These are phyloP conservation scores for Tetrahymena malaccensis DNA, from an alignment of 73 alveolate genomes.

Conservation along the genomic window DNA sequence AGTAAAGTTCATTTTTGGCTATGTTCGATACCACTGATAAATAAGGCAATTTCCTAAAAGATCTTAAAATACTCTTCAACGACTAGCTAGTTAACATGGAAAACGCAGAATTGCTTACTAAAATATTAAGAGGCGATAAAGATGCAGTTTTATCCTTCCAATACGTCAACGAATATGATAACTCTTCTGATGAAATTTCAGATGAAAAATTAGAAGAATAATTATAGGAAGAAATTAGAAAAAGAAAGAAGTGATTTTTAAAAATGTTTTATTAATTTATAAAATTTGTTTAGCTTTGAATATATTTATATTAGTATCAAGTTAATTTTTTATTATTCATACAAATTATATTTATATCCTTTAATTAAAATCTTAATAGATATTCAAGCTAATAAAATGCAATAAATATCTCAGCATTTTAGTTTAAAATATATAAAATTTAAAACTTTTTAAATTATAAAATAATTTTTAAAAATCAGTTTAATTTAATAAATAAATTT, in stretches of 20 bases:
- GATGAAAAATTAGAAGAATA: not conserved
- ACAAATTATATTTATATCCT: too few species aligned
- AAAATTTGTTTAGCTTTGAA: not conserved
- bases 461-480: too few species aligned
- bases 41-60: not conserved
- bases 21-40: not conserved
- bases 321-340: too few species aligned
- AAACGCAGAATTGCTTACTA: not conserved
- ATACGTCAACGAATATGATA: not conserved
- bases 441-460: too few species aligned
- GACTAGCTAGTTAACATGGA: not conserved
- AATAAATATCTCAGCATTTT: too few species aligned
- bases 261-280: not conserved
- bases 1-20: not conserved
- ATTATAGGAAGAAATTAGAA: not conserved
- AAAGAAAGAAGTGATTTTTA: not conserved
- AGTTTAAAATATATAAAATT: too few species aligned
- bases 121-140: not conserved
- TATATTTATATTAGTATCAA: not conserved
- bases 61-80: not conserved
- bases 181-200: not conserved
- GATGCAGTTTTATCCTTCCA: not conserved
- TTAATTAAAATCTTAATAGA: too few species aligned
- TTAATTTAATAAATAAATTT: too few species aligned
- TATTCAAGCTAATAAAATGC: too few species aligned